phyloP scores from a whole-genome alignment of 371 early-diverging fungal genomes.

The Haplosporangium sp. region DNA sequence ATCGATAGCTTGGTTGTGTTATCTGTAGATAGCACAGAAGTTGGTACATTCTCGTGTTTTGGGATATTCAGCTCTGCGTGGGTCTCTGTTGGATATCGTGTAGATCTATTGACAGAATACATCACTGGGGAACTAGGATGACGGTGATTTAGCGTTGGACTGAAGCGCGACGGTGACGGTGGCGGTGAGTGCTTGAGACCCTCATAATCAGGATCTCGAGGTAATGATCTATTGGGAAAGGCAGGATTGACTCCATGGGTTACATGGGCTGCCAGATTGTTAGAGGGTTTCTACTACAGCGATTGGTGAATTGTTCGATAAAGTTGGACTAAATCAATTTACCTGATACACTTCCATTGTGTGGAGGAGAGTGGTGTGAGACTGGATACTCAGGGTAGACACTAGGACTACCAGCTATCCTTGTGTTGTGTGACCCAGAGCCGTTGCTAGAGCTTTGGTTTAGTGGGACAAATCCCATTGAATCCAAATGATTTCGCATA shows the following conservation, averaged over 20 bases:
- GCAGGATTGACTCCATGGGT: constrained; percentile 26
- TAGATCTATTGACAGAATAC: constrained; percentile 16
- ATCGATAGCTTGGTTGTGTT: constrained; percentile 14
- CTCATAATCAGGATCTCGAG: constrained; percentile 14
- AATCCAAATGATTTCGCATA: constrained; percentile 18
- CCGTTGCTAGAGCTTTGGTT: constrained; percentile 28
- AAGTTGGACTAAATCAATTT: constrained; percentile 1
- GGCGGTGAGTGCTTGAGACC: constrained; percentile 15
- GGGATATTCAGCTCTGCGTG: constrained; percentile 5
- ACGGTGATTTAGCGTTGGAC: constrained; percentile 11
- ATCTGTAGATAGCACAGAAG: not conserved
- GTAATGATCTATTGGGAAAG: constrained; percentile 12
- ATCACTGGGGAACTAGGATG: constrained; percentile 13
- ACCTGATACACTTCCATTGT: constrained; percentile 6
- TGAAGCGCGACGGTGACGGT: constrained; percentile 9
- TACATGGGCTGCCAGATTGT: constrained; percentile 30
- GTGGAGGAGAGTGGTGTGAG: constrained; percentile 1
- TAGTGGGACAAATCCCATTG: constrained; percentile 24
- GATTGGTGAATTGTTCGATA: not conserved
- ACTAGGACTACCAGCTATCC: not conserved
- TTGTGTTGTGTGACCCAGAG: constrained; percentile 37
- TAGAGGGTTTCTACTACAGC: constrained; percentile 1
- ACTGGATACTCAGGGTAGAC: constrained; percentile 9
- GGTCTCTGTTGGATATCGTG: not conserved
- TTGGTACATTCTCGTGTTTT: not conserved